Evolutionary conservation across 768 basidiomycete species (phyloP).

Genomic region (Phylloporus rhodoxanthus): DNA sequence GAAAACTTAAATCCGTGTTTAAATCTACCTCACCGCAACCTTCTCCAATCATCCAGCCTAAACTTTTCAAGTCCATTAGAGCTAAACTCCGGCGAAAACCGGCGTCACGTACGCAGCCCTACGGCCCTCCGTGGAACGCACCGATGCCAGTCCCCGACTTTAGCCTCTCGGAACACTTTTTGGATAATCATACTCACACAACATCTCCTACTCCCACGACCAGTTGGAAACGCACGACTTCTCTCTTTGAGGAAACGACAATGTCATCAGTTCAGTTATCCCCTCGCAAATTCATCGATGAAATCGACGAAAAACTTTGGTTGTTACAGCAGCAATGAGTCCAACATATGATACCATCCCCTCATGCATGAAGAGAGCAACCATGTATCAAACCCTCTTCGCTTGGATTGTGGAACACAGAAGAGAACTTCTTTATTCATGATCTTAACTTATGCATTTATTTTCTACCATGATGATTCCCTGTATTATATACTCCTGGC

Average conservation of each 20-base stretch:
- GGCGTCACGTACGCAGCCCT: slow-evolving; percentile 33
- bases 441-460: not conserved
- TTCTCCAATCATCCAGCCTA: not conserved
- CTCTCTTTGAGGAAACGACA: not conserved
- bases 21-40: slow-evolving; percentile 6
- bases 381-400: not conserved
- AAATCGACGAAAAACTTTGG: slow-evolving; percentile 19
- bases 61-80: slow-evolving; percentile 11
- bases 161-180: not conserved
- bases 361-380: not conserved
- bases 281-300: slow-evolving; percentile 13
- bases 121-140: slow-evolving; percentile 34
- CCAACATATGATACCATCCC: not conserved
- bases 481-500: slow-evolving; percentile 5
- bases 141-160: slow-evolving; percentile 20
- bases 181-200: not conserved
- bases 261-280: slow-evolving; percentile 7
- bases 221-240: not conserved
- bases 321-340: slow-evolving; percentile 13
- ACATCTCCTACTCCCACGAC: not conserved
- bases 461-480: not conserved
- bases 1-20: slow-evolving; percentile 23
- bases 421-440: not conserved
- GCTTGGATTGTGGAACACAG: not conserved
- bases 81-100: slow-evolving; percentile 21